Evolutionary conservation across 768 basidiomycete species (phyloP).

Genomic region (Rhizopogon roseolus): DNA sequence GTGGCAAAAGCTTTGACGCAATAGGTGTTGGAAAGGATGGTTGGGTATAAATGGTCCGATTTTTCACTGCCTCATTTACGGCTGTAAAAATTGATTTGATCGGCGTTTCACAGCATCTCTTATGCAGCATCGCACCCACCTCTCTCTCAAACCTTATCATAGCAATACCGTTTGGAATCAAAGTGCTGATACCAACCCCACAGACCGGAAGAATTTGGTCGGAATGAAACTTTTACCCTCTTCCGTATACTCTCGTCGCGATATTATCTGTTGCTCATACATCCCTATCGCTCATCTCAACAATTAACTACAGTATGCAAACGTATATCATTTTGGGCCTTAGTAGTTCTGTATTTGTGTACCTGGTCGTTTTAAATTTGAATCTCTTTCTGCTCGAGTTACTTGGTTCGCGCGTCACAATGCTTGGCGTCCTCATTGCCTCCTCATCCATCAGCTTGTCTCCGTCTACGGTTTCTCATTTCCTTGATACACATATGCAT

Average conservation of each 20-base stretch:
- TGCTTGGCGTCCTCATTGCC: neutral
- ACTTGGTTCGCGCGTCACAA: neutral
- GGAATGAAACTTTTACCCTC: neutral
- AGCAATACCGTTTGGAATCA: neutral
- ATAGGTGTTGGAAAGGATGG: constrained; percentile 73
- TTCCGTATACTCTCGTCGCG: neutral
- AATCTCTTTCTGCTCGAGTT: neutral
- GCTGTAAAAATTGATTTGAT: constrained; percentile 1
- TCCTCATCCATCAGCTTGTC: neutral
- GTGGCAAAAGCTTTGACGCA: constrained; percentile 82
- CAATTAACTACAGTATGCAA: constrained; percentile 1
- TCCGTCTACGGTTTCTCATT: neutral
- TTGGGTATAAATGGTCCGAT: constrained; percentile 61
- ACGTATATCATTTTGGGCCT: constrained; percentile 1
- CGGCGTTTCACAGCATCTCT: neutral
- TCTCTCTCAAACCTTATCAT: neutral
- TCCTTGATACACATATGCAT: neutral
- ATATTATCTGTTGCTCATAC: neutral
- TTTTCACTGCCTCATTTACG: constrained; percentile 15
- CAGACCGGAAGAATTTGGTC: neutral
- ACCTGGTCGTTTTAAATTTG: neutral
- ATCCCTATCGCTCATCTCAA: constrained; percentile 2
- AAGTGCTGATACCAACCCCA: neutral
- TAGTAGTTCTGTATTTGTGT: constrained; percentile 5
- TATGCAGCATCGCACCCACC: neutral